A percentile compares a stretch with the other conserved stretches of the same genome.
Evolutionary conservation across 129 eudicot genomes (phyloP).

Genomic region (Smallanthus sonchifolius): DNA sequence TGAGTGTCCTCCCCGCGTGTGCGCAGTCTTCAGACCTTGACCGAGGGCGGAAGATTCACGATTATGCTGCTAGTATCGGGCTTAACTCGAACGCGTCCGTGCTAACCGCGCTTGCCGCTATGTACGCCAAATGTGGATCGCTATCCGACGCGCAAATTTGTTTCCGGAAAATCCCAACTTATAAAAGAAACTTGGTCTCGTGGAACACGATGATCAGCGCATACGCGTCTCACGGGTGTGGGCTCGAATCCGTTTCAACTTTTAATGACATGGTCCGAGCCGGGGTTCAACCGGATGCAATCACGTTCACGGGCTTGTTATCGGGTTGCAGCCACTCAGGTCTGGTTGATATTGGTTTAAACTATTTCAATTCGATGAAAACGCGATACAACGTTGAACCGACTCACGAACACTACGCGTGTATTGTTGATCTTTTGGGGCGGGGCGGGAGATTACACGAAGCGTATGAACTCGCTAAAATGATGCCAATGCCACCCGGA

Average conservation of each 20-base stretch:
- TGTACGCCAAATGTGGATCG: conserved; percentile 87
- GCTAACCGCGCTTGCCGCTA: conserved; percentile 59
- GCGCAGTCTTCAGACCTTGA: conserved; percentile 61
- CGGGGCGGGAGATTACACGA: conserved; percentile 65
- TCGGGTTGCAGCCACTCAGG: conserved; percentile 88
- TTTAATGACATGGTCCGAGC: conserved; percentile 58
- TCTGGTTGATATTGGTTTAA: conserved; percentile 60
- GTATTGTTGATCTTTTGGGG: conserved; percentile 67
- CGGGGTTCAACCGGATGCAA: conserved; percentile 61
- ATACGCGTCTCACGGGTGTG: conserved; percentile 68
- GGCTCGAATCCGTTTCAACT: conserved; percentile 48
- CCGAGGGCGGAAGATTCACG: conserved; percentile 53
- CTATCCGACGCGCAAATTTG: conserved; percentile 51
- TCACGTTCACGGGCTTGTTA: conserved; percentile 68
- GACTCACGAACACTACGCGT: conserved; percentile 71
- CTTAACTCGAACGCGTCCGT: conserved; percentile 47
- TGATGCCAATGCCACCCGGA: conserved; percentile 71
- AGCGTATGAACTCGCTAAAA: conserved; percentile 46
- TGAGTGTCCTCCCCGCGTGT: conserved; percentile 80
- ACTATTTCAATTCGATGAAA: conserved; percentile 53
- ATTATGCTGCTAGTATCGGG: conserved; percentile 41
- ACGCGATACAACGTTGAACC: conserved; percentile 38
- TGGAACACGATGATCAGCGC: conserved; percentile 83
- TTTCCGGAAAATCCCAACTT: conserved; percentile 35
- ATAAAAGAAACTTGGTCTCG: conserved; percentile 42